Evolutionary conservation across 306 rosid genomes (phyloP), one percentile per base, ranked within the genome.

Genomic region (Senna siamea): DNA sequence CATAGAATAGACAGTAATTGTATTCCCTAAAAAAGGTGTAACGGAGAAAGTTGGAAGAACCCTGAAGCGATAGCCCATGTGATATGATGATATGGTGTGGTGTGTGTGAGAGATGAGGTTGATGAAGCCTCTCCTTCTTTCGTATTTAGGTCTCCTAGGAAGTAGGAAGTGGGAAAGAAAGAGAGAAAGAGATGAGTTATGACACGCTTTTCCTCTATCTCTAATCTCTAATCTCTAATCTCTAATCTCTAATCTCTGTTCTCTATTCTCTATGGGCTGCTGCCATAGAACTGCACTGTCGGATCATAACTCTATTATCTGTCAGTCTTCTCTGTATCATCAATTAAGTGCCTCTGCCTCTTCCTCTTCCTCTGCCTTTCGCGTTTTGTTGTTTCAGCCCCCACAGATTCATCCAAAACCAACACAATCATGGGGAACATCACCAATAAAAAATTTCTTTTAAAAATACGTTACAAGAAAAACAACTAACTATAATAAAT

Each of bases 261-360:
- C 40, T 17, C 48, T 14, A 68, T 2, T 37, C 40, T 17, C 28
- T 37, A 46, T 19, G 11, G 26, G 19, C 59, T 66, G 81, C 84
- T 82, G 84, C 81, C 54, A 20, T 76, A 15, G 66, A 72, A 78
- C 85, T 80, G 90, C 66, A 63, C 32, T 58, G 80, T 80, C 81
- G 78, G 83, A 80, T 80, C 23, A 54, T 35, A 53, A n/a, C 65
- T 77, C 65, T 11, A 22, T 52, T 8, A 15, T 70, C 26, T 73
- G 40, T 40, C 69, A 56, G 54, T 62, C 32, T 63, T 75, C 70
- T 10, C 60, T 15, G 13, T 64, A 11, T 44, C 12, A 62, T 11
- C 41, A 55, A 11, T 59, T 2, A 37, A 50, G 38, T 59, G 46
- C 60, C 40, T 58, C 73, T 72, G 51, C 65, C 40, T 58, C 73